These are phyloP conservation scores for Ustilago lituana DNA, from an alignment of 1,284 basidiomycete species.

Conservation along the genomic window DNA sequence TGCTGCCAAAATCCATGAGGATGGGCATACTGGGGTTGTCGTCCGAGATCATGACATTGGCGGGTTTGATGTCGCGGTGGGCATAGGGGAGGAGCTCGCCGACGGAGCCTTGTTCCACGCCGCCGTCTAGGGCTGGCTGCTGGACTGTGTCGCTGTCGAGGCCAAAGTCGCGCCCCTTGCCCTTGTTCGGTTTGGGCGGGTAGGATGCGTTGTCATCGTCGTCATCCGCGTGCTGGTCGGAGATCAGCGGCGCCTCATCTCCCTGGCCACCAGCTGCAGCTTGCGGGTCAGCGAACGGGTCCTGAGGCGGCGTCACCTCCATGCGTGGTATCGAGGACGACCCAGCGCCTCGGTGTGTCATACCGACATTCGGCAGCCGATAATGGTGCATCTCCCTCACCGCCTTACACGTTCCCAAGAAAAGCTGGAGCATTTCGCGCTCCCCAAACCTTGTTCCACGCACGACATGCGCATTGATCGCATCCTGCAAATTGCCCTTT, in stretches of 20 bases:
- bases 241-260: slow-evolving; percentile 49
- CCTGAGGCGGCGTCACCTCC: slow-evolving; percentile 38
- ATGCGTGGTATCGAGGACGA: slow-evolving; percentile 21
- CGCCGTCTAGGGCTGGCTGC: slow-evolving; percentile 67
- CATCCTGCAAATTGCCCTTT: slow-evolving; percentile 87
- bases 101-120: slow-evolving; percentile 67
- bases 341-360: slow-evolving; percentile 17
- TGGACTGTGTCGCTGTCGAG: slow-evolving; percentile 11
- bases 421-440: slow-evolving; percentile 84
- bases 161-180: slow-evolving; percentile 35
- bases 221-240: slow-evolving; percentile 68
- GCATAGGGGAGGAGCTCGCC: slow-evolving; percentile 79
- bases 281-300: slow-evolving; percentile 38
- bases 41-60: slow-evolving; percentile 93
- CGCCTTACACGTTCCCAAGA: slow-evolving; percentile 92
- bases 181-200: slow-evolving; percentile 50
- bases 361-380: slow-evolving; percentile 46
- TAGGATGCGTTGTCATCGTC: slow-evolving; percentile 68
- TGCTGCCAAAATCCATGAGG: slow-evolving; percentile 97
- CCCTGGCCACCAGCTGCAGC: neutral
- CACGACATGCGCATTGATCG: slow-evolving; percentile 85
- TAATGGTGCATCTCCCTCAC: slow-evolving; percentile 87
- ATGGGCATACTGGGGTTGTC: slow-evolving; percentile 79
- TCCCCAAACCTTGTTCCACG: slow-evolving; percentile 86
- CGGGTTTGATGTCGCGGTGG: slow-evolving; percentile 96